Evolutionary conservation across 257 asterid species (phyloP).

Genomic region (Ilex asprella): DNA sequence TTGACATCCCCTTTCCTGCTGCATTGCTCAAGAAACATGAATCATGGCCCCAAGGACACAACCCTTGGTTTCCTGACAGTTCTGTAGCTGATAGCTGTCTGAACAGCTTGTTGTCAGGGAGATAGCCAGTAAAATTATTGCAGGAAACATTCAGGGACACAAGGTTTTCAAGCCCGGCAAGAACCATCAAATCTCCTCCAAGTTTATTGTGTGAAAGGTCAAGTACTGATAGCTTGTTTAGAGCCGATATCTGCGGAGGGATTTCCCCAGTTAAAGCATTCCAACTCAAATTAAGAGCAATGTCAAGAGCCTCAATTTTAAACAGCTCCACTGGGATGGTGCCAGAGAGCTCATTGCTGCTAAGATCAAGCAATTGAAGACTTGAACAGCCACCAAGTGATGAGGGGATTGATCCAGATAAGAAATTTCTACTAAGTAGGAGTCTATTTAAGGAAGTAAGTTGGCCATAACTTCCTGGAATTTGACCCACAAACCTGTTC

Average conservation of each 20-base stretch:
- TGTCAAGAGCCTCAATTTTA: constrained; percentile 38
- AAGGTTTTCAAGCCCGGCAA: constrained; percentile 27
- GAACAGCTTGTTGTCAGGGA: constrained; percentile 40
- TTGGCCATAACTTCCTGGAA: constrained; percentile 31
- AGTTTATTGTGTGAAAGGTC: constrained; percentile 35
- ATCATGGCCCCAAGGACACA: constrained; percentile 23
- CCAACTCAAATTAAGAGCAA: constrained; percentile 35
- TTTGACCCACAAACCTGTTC: constrained; percentile 29
- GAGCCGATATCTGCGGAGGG: constrained; percentile 32
- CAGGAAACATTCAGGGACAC: constrained; percentile 30
- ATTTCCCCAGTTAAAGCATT: constrained; percentile 31
- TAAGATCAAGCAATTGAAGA: constrained; percentile 40
- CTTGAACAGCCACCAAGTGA: constrained; percentile 37
- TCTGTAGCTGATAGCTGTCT: constrained; percentile 30
- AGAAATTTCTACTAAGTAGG: constrained; percentile 22
- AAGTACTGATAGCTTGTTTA: constrained; percentile 31
- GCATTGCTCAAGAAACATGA: constrained; percentile 22
- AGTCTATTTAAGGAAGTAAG: constrained; percentile 35
- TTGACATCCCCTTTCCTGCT: constrained; percentile 3
- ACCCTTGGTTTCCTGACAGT: constrained; percentile 30
- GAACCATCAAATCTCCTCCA: constrained; percentile 26
- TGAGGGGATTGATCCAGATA: constrained; percentile 38
- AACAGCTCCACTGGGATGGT: constrained; percentile 28
- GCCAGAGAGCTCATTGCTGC: constrained; percentile 34
- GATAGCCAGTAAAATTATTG: constrained; percentile 37